These are phyloP conservation scores for Eruca vesicaria DNA, from an alignment of 441 rosid species.

Conservation along the genomic window DNA sequence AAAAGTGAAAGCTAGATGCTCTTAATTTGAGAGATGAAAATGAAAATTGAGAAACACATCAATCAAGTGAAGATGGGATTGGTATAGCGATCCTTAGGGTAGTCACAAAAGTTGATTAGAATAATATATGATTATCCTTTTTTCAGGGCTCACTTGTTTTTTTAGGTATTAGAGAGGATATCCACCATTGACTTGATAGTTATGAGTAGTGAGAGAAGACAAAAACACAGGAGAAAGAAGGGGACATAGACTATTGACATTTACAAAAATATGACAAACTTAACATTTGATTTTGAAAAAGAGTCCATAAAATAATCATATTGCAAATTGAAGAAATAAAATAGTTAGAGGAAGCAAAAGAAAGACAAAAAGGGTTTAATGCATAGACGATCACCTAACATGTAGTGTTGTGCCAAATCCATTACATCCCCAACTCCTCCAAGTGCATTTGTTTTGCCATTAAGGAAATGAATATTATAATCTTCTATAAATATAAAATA, in stretches of 20 bases:
- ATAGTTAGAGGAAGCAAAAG: background rate
- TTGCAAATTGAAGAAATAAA: background rate
- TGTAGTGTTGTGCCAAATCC: background rate
- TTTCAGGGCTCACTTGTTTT: background rate
- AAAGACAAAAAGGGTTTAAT: background rate
- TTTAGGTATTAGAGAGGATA: background rate
- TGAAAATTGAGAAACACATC: background rate
- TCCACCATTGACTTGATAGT: conserved; percentile 8
- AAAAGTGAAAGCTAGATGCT: background rate
- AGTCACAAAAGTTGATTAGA: background rate
- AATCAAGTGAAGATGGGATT: background rate
- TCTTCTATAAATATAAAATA: background rate
- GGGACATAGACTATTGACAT: background rate
- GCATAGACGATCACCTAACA: background rate
- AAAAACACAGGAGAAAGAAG: background rate
- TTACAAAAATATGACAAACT: conserved; percentile 3
- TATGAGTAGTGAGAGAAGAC: conserved; percentile 10
- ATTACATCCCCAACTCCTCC: background rate
- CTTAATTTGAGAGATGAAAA: background rate
- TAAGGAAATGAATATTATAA: background rate
- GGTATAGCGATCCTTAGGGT: background rate
- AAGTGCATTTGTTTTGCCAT: conserved; percentile 5
- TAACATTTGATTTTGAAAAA: background rate
- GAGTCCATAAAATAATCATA: background rate
- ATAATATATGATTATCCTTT: background rate